Percentiles rank a stretch among this genome's conserved stretches.
Evolutionary conservation across 2,329 filamentous ascomycete genomes (phyloP).

Genomic region (Aureobasidium sp.): DNA sequence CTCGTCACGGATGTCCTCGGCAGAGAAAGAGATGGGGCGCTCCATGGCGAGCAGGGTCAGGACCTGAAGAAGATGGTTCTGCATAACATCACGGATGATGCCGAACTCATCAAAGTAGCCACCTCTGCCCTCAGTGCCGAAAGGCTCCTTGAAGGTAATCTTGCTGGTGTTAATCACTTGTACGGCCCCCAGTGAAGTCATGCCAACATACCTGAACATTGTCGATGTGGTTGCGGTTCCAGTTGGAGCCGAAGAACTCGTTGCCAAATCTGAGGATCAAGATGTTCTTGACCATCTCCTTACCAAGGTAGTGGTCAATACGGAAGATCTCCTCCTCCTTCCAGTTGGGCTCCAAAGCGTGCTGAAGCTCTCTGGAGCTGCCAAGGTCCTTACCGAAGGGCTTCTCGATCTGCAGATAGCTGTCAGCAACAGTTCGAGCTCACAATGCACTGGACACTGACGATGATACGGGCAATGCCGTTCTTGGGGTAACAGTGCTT

Average conservation of each 20-base stretch:
- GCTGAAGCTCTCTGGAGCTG: slow-evolving; percentile 90
- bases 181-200: not conserved
- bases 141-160: slow-evolving; percentile 99
- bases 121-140: slow-evolving; percentile 93
- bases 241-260: slow-evolving; percentile 96
- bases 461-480: slow-evolving; percentile 89
- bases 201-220: slow-evolving; percentile 65
- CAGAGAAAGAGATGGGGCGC: slow-evolving; percentile 93
- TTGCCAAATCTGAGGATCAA: slow-evolving; percentile 97
- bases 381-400: slow-evolving; percentile 95
- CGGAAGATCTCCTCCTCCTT: slow-evolving; percentile 98
- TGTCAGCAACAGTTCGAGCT: slow-evolving; percentile 13
- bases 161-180: slow-evolving; percentile 23
- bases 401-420: slow-evolving; percentile 73
- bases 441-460: slow-evolving; percentile 41
- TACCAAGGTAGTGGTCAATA: slow-evolving; percentile 98
- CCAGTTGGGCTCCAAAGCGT: slow-evolving; percentile 94
- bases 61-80: slow-evolving; percentile 97
- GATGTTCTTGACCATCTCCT: slow-evolving; percentile 99
- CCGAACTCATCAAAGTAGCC: slow-evolving; percentile 99
- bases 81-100: slow-evolving; percentile 99
- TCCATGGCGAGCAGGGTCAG: slow-evolving; percentile 97
- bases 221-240: slow-evolving; percentile 99
- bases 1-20: slow-evolving; percentile 97
- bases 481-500: slow-evolving; percentile 89